Base-by-base conservation (phyloP, 305 asterid species). In the Fraxinus ornus region DNA sequence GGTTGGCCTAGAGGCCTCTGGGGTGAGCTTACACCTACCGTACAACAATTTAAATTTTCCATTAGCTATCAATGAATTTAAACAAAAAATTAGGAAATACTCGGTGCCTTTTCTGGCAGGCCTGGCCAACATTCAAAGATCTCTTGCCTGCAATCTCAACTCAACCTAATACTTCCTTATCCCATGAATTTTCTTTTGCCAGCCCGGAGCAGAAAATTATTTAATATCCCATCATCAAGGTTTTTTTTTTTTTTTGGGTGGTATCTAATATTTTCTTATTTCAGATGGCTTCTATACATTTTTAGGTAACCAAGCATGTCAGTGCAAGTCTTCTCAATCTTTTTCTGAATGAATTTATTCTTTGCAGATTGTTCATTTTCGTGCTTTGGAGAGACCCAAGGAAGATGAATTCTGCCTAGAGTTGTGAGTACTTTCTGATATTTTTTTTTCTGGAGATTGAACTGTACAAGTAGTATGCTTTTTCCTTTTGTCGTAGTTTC, bases 381-480 rank as follows among this genome's bases (percentile, higher is more conserved):
- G 52, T 41, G 52, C 52, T 41, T 2, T 41, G 52, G 52, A 41
- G 52, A 41, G 4, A 41, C 52, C 52, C 52, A 41, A 41, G 52
- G 52, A 41, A 41, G 52, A 41, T 41, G 52, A 41, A 41, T 41
- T 41, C 52, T 2, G 17, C 52, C 4, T 41, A 10, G 52, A 41
- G 17, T 41, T 41, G 52, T 41, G 52, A 41, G 52, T 41, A 41
- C 52, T 41, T 41, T 41, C 52, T 41, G 52, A 41, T 41, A 28
- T 15, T 41, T 41, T 1, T 41, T 10, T 41, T 41, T 2, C 52
- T 41, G 52, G 52, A 85, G 76, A 64, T 57, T 49, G 30, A 77
- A 44, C 37, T 60, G 75, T 75, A 71, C 82, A 73, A 80, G 79
- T 37, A 70, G 39, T 79, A 39, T 84, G 78, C 79, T 85, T 41